Evolutionary conservation across 2,329 filamentous ascomycete genomes (phyloP).

Genomic region (Clathrospora elynae): DNA sequence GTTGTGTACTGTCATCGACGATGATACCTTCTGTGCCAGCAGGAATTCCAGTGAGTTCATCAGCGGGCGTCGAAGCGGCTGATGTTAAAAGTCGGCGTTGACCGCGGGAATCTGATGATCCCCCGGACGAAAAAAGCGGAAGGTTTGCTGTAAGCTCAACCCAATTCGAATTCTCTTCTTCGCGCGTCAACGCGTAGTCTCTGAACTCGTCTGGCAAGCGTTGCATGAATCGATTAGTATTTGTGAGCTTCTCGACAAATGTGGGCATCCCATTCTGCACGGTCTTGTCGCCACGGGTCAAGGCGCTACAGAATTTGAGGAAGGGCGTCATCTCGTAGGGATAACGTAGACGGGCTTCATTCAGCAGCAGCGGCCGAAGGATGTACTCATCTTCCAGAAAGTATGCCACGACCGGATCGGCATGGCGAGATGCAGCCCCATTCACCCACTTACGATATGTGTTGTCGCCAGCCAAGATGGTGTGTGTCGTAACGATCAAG

Average conservation of each 20-base stretch:
- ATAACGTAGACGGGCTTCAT: constrained; percentile 75
- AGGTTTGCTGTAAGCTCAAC: constrained; percentile 71
- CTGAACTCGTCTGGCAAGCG: constrained; percentile 72
- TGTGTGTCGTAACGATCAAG: constrained; percentile 68
- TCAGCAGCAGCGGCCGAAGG: constrained; percentile 65
- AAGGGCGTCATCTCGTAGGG: constrained; percentile 86
- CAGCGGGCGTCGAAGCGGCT: constrained; percentile 10
- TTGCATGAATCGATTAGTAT: constrained; percentile 77
- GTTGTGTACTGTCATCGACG: constrained; percentile 72
- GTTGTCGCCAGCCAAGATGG: constrained; percentile 62
- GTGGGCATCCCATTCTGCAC: constrained; percentile 55
- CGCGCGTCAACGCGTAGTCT: constrained; percentile 76
- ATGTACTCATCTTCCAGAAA: constrained; percentile 61
- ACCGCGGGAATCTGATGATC: constrained; percentile 23
- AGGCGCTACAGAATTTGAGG: constrained; percentile 69
- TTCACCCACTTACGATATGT: constrained; percentile 43
- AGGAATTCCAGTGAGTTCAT: constrained; percentile 64
- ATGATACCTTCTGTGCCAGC: constrained; percentile 72
- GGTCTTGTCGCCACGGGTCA: constrained; percentile 58
- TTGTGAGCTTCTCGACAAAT: constrained; percentile 68
- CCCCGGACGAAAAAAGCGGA: constrained; percentile 61
- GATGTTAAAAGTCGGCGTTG: constrained; percentile 33
- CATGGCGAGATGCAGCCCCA: constrained; percentile 22
- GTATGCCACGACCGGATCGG: constrained; percentile 51
- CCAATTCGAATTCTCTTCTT: constrained; percentile 83